These are phyloP conservation scores for Starmerella floris DNA, from an alignment of 805 yeast species.

Conservation along the genomic window DNA sequence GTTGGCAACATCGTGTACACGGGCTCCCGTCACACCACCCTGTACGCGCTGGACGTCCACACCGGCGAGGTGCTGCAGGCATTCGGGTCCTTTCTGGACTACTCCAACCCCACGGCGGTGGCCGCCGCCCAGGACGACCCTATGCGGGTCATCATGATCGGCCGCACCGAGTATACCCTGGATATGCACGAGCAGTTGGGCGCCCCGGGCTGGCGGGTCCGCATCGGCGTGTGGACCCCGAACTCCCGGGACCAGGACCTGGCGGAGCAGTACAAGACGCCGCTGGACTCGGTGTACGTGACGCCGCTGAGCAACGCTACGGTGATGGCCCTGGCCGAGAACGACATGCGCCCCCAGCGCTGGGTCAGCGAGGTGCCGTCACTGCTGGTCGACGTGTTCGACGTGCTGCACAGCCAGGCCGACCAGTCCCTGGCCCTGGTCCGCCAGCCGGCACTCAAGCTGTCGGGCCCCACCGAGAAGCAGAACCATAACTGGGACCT, in stretches of 20 bases:
- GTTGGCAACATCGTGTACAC: conserved; percentile 72
- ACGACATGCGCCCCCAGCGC: conserved; percentile 47
- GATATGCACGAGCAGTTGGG: conserved; percentile 56
- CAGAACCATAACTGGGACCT: conserved; percentile 32
- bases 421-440: conserved; percentile 24
- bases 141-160: conserved; percentile 21
- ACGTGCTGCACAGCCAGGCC: conserved; percentile 31
- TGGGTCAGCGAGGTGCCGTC: conserved; percentile 71
- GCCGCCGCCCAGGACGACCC: not conserved
- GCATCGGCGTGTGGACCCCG: conserved; percentile 84
- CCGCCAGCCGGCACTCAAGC: conserved; percentile 27
- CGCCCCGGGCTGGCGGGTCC: conserved; percentile 52
- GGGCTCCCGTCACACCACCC: conserved; percentile 63
- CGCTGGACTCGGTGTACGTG: conserved; percentile 62
- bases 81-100: conserved; percentile 40
- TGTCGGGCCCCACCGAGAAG: conserved; percentile 6
- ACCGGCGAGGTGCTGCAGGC: conserved; percentile 63
- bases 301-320: conserved; percentile 77
- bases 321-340: conserved; percentile 49
- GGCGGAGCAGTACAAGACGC: conserved; percentile 29
- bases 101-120: not conserved
- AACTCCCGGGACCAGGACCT: conserved; percentile 62
- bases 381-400: conserved; percentile 66
- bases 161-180: conserved; percentile 29
- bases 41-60: conserved; percentile 56